Evolutionary conservation across 495 filamentous ascomycete species (phyloP).

Genomic region (Trichoderma virens): DNA sequence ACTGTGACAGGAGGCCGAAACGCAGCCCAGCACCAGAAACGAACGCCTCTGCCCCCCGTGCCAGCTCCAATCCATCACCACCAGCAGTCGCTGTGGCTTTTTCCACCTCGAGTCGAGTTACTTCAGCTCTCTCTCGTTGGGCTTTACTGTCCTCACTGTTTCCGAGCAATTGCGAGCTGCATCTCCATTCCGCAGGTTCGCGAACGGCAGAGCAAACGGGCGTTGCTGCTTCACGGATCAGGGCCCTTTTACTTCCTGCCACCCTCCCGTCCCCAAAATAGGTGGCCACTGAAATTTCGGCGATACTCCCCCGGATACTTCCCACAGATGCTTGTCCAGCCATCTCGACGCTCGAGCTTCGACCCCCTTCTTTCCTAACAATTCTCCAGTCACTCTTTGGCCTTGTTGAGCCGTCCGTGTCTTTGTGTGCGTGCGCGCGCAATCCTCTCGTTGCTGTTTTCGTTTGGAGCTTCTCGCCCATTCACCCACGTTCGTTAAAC

Average conservation of each 20-base stretch:
- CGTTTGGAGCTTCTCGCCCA: neutral
- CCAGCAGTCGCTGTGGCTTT: neutral
- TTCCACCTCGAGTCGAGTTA: too few relatives aligned
- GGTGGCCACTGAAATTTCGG: conserved; percentile 14
- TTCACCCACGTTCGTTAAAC: neutral
- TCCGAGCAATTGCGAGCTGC: conserved; percentile 4
- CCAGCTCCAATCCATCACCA: neutral
- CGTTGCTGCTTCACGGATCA: neutral
- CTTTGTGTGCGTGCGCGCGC: conserved; percentile 5
- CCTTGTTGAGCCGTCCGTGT: conserved; percentile 13
- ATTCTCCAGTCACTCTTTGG: conserved; percentile 6
- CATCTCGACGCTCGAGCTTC: conserved; percentile 26
- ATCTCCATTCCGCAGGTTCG: neutral
- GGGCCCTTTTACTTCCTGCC: neutral
- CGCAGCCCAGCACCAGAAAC: neutral
- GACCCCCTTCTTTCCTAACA: conserved; percentile 20
- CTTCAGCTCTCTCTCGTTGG: neutral
- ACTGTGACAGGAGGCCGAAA: conserved; percentile 7
- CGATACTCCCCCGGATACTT: conserved; percentile 16
- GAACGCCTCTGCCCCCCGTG: neutral
- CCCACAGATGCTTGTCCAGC: conserved; percentile 30
- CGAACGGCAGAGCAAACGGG: neutral
- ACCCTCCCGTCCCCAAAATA: conserved; percentile 17
- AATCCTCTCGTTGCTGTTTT: conserved; percentile 10
- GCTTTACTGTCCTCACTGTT: neutral